These are phyloP conservation scores for Beauveria sp. DNA, from an alignment of 2,329 filamentous ascomycete species.

Conservation along the genomic window DNA sequence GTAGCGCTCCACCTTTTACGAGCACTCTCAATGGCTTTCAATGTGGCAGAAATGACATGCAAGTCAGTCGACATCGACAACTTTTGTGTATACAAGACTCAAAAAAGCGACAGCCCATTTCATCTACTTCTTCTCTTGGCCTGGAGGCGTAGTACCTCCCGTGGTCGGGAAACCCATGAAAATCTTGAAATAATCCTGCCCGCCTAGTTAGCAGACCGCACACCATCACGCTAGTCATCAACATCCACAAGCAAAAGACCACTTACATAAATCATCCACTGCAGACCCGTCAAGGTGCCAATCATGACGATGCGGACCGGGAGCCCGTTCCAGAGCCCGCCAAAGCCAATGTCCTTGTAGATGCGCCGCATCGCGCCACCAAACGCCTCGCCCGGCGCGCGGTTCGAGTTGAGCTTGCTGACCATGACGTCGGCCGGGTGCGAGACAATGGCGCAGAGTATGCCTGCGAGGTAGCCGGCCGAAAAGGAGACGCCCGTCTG, in stretches of 20 bases:
- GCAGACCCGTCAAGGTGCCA: constrained; percentile 69
- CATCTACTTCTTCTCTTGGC: constrained; percentile 31
- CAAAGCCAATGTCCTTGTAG: constrained; percentile 80
- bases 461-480: constrained; percentile 79
- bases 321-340: constrained; percentile 85
- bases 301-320: constrained; percentile 86
- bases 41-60: neutral
- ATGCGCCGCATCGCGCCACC: constrained; percentile 70
- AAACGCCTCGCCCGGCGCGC: constrained; percentile 69
- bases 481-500: constrained; percentile 83
- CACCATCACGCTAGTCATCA: no score
- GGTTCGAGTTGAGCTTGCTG: constrained; percentile 79
- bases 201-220: constrained; percentile 14
- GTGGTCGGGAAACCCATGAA: constrained; percentile 83
- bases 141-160: constrained; percentile 54
- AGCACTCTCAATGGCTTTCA: neutral
- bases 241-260: neutral
- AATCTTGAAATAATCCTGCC: constrained; percentile 76
- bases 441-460: constrained; percentile 76
- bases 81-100: neutral
- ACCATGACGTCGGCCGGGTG: constrained; percentile 86
- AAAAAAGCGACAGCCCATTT: neutral
- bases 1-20: neutral
- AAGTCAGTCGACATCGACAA: neutral
- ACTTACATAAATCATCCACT: constrained; percentile 86